Conservation (phyloP, 495 filamentous ascomycete species). For the Neurospora sublineolata region DNA sequence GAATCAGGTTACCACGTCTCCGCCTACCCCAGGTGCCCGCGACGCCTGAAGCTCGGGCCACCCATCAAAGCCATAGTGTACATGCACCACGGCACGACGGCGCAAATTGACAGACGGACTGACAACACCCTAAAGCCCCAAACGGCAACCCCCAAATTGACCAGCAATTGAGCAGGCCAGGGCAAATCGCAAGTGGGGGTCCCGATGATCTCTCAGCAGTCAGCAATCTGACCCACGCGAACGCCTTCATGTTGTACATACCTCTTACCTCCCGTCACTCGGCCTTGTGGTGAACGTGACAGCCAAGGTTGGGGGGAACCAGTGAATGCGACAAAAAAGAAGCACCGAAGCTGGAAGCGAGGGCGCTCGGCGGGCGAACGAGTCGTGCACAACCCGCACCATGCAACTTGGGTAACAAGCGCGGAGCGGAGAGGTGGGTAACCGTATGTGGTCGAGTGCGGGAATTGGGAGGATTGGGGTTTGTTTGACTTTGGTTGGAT, state of each 20-base stretch:
- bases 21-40: background rate
- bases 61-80: background rate
- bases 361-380: background rate
- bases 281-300: background rate
- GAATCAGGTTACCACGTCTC: background rate
- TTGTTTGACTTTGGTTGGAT: background rate
- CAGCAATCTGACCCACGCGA: background rate
- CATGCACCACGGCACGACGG: background rate
- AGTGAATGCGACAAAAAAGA: background rate
- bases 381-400: background rate
- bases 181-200: background rate
- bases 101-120: background rate
- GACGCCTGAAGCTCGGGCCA: background rate
- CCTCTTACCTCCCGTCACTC: background rate
- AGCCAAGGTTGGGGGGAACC: background rate
- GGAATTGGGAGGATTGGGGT: background rate
- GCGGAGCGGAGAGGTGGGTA: background rate
- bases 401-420: background rate
- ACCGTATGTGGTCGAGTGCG: background rate
- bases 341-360: background rate
- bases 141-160: background rate
- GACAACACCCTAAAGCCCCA: background rate
- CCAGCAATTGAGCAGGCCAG: background rate
- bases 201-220: background rate
- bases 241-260: background rate